Evolutionary conservation across 2,329 filamentous ascomycete species (phyloP), one percentile per base, ranked within the genome.

Genomic region (Trichoderma cornu-damae): DNA sequence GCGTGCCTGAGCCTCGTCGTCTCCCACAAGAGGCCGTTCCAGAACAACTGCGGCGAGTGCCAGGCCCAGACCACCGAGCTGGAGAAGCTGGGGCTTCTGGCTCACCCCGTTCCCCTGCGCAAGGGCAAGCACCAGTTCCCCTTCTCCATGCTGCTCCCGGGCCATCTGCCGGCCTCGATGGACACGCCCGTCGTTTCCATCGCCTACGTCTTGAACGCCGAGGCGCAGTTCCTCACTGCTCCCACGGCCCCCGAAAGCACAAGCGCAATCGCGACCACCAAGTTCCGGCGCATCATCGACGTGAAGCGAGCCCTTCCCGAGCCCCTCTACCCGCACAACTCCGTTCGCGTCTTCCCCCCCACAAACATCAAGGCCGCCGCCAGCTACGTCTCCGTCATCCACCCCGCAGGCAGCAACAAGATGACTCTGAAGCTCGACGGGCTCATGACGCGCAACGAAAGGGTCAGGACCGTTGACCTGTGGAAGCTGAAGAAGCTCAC

Each of bases 401-500:
- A 96, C 74, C 91, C 93, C 4, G 89, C 92, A 60, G 89, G 90
- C 66, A 85, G 83, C 66, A 93, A 95, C 74, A 87, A 80, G 9
- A 81, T 96, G 49, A 81, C 84, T 44, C 85, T 96, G 74, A 86
- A 87, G 52, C 82, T 99, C 62, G 89, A 92, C 61, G 93, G 93
- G n/a, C 84, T 96, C 54, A 84, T 91, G 40, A 87, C 84, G 63
- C 75, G 76, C 63, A 89, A 89, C 70, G 72, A 80, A 35, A 83
- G 85, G 40, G 82, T 81, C 59, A 86, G 88, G 69, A 92, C 85
- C 6, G 82, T 94, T 60, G 82, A 85, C 69, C 81, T 84, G 68
- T 97, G 93, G 93, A 87, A 88, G 66, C 79, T 99, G 28, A 89
- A 92, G 71, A 94, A 95, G 73, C 81, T 96, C 63, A 90, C 88